Evolutionary conservation across 495 filamentous ascomycete species (phyloP), one percentile per base, ranked within the genome.

Genomic region (Peziza echinospora): DNA sequence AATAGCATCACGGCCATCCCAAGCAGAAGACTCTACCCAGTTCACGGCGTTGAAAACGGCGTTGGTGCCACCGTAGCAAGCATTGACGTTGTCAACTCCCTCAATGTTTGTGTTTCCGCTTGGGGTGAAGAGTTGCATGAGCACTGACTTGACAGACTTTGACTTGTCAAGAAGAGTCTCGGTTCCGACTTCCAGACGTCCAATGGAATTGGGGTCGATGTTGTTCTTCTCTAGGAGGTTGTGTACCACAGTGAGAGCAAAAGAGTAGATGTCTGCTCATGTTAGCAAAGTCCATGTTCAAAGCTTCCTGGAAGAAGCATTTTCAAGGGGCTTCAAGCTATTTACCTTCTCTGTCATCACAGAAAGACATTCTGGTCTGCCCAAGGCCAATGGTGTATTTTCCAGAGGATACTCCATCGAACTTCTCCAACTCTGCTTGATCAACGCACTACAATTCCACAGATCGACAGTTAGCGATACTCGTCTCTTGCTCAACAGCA

Each of bases 301-400:
- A n/a, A n/a, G n/a, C n/a, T n/a, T n/a, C n/a, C n/a, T n/a, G n/a
- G n/a, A n/a, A n/a, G n/a, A n/a, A n/a, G n/a, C n/a, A n/a, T n/a
- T n/a, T n/a, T n/a, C n/a, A n/a, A n/a, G n/a, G n/a, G n/a, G n/a
- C n/a, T n/a, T n/a, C n/a, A n/a, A n/a, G n/a, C n/a, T n/a, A n/a
- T 70, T 66, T 67, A 93, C 87, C 87, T 72, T 97, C 89, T 58
- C 85, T 75, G 65, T 97, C 89, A 71, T 97, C 89, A 63, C 91
- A 96, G 71, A 97, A 97, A 73, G 80, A 86, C 89, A 97, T 97
- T 68, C 89, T 93, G 53, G 87, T 96, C 77, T 96, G 89, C 56
- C 89, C 89, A 44, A 97, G 80, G 69, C 89, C 89, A 67, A 97
- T 97, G 53, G 89, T 97, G 72, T 97, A 97, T 65, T 97, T 97